These are phyloP conservation scores for Skeletonema menzelii DNA, from an alignment of 108 stramenopile species.

Conservation along the genomic window DNA sequence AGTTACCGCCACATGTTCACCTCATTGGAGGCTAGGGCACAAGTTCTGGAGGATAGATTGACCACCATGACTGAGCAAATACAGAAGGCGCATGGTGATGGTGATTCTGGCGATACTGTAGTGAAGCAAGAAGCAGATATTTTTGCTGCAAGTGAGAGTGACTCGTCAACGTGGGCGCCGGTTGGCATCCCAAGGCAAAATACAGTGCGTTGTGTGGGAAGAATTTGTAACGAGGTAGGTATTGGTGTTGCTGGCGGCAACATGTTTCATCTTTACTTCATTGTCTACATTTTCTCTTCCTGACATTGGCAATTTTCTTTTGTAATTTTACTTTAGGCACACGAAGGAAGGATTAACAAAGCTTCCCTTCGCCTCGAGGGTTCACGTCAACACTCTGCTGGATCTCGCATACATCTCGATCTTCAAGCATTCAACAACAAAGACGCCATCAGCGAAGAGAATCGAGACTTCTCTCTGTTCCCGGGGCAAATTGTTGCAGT, in stretches of 20 bases:
- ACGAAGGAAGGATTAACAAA: slow-evolving; percentile 88
- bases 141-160: background rate
- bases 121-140: slow-evolving; percentile 14
- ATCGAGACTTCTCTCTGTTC: slow-evolving; percentile 82
- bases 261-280: background rate
- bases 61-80: slow-evolving; percentile 61
- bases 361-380: slow-evolving; percentile 93
- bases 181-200: slow-evolving; percentile 92
- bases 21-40: slow-evolving; percentile 80
- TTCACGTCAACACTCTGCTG: slow-evolving; percentile 74
- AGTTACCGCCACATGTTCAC: slow-evolving; percentile 94
- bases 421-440: slow-evolving; percentile 47
- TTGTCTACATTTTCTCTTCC: background rate
- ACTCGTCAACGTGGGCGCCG: slow-evolving; percentile 59
- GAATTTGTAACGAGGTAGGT: slow-evolving; percentile 88
- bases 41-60: slow-evolving; percentile 76
- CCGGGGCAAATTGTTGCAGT: slow-evolving; percentile 97
- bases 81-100: slow-evolving; percentile 39
- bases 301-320: background rate
- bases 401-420: slow-evolving; percentile 85
- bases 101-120: slow-evolving; percentile 53
- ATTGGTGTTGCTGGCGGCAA: background rate
- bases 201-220: slow-evolving; percentile 78
- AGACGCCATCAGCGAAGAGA: slow-evolving; percentile 2
- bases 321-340: slow-evolving; percentile 58